phyloP scores from a whole-genome alignment of 371 early-diverging fungal genomes.

The Rhizopus stolonifer region DNA sequence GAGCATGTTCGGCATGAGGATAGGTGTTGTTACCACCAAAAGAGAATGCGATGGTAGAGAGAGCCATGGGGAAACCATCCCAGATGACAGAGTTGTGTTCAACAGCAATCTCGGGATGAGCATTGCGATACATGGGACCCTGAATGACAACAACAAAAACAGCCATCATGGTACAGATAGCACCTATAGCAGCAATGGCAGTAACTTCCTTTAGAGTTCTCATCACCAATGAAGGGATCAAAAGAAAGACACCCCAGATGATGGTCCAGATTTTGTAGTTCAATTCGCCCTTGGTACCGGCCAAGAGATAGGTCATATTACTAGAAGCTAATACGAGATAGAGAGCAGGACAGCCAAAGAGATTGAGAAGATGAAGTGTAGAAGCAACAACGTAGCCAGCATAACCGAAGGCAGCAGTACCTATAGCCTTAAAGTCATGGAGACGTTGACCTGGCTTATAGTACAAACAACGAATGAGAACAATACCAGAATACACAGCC shows the following conservation, averaged over 20 bases:
- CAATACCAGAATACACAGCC: constrained; percentile 40
- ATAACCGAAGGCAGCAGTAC: constrained; percentile 65
- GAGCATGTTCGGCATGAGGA: constrained; percentile 72
- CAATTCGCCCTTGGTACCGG: constrained; percentile 29
- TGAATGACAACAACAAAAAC: constrained; percentile 34
- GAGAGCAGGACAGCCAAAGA: constrained; percentile 73
- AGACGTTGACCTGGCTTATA: constrained; percentile 52
- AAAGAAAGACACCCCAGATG: constrained; percentile 61
- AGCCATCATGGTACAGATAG: constrained; percentile 35
- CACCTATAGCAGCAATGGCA: constrained; percentile 47
- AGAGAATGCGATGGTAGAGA: constrained; percentile 55
- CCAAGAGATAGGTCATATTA: constrained; percentile 57
- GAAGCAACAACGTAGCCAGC: constrained; percentile 61
- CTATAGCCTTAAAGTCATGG: constrained; percentile 60
- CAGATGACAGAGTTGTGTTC: constrained; percentile 35
- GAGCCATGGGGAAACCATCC: constrained; percentile 48
- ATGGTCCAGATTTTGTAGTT: constrained; percentile 55
- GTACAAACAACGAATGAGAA: constrained; percentile 42
- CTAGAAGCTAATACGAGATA: constrained; percentile 75
- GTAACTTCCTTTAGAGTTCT: constrained; percentile 81
- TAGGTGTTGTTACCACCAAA: constrained; percentile 43
- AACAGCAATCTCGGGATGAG: constrained; percentile 16
- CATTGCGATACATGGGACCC: constrained; percentile 28
- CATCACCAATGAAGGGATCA: constrained; percentile 68
- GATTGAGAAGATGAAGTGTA: constrained; percentile 65